Conservation (phyloP, 805 yeast species). For the Scheffersomyces stipitis region DNA sequence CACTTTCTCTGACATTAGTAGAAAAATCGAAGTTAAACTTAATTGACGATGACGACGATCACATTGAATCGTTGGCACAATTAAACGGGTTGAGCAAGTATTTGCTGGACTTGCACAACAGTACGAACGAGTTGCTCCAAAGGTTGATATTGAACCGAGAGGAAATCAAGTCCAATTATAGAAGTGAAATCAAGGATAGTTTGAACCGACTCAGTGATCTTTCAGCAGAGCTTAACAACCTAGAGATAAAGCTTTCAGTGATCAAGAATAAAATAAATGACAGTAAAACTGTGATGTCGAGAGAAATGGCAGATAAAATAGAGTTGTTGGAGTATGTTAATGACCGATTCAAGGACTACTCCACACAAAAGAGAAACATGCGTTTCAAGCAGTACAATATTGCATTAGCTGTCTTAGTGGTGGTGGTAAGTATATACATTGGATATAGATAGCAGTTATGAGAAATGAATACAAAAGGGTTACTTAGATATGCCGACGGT, state of each 20-base stretch:
- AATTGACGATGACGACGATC: not conserved
- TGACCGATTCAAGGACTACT: conserved; percentile 25
- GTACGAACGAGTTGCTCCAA: conserved; percentile 18
- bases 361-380: conserved; percentile 21
- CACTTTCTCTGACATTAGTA: not conserved
- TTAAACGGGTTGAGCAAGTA: conserved; percentile 16
- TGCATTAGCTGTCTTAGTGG: conserved; percentile 15
- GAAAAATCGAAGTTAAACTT: not conserved
- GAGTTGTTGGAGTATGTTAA: conserved; percentile 33
- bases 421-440: conserved; percentile 15
- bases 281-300: conserved; percentile 24
- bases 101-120: conserved; percentile 15
- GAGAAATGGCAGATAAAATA: conserved; percentile 27
- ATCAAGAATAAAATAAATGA: conserved; percentile 22
- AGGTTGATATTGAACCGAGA: conserved; percentile 17
- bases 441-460: conserved; percentile 6
- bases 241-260: conserved; percentile 25
- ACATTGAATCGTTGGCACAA: conserved; percentile 4
- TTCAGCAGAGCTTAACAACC: conserved; percentile 19
- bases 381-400: conserved; percentile 30
- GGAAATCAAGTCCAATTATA: conserved; percentile 19
- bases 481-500: too few relatives aligned
- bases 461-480: too few relatives aligned
- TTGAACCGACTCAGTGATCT: conserved; percentile 28
- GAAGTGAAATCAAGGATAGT: conserved; percentile 25